Base-by-base conservation (phyloP, 768 basidiomycete genomes). In the Suillus discolor region DNA sequence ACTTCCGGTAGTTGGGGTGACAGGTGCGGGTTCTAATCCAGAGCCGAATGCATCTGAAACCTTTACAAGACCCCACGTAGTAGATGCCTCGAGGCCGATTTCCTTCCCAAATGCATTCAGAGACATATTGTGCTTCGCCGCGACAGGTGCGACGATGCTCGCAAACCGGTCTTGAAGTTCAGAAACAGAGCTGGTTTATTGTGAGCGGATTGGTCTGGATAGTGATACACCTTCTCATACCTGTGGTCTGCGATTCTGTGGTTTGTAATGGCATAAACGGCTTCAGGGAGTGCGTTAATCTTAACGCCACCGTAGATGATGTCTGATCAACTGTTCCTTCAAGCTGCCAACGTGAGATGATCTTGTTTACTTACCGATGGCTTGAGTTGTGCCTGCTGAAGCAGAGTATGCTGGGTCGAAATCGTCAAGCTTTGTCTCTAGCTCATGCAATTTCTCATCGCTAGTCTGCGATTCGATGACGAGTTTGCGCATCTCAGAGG, bases 261-360 rank as follows among this genome's bases (percentile, higher is more conserved):
- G 61, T 81, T 79, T 45, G 71, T 71, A 25, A 81, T 63, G 7
- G 78, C 79, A 65, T 71, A 78, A 18, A 71, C 79, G 39, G 72
- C 73, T 66, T 85, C 84, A 0, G 83, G 82, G 13, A 85, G 74
- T 1, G 82, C 82, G 65, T 85, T 84, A 51, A 78, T 73, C 74
- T 85, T 85, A 1, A 78, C 76, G 15, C 77, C 80, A 16, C 81
- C 80, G 25, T 73, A 67, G 53, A 85, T 74, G 11, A 85, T 68
- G 64, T 85, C 83, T 68, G 77, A 75, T 2, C 77, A 3, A 80
- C 75, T 6, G 74, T 74, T n/a, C 66, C n/a, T 59, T 13, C 72
- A 25, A 8, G 65, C 31, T 3, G 65, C 70, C 7, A 47, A 77
- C 65, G 73, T 70, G 44, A 75, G 71, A 4, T 75, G 72, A 1